Conservation (phyloP, 1,284 basidiomycete species). For the Exobasidium cylindrosporum region DNA sequence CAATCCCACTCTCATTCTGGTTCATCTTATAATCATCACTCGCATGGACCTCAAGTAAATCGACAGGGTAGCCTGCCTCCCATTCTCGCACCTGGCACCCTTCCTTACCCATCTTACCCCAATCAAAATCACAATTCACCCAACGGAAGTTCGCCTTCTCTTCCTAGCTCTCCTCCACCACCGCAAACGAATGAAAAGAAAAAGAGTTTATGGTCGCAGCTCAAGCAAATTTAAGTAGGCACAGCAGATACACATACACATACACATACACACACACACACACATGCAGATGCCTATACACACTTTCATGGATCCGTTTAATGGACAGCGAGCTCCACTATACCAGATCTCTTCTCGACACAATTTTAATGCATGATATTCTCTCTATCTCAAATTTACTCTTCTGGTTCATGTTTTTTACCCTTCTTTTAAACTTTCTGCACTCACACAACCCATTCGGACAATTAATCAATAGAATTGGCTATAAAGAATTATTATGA, state of each 20-base stretch:
- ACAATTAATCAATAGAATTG: too few species aligned
- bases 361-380: too few species aligned
- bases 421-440: too few species aligned
- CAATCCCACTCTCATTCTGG: too few species aligned
- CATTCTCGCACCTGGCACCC: not conserved
- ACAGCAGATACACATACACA: conserved; percentile 6
- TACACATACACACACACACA: conserved; percentile 11
- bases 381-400: too few species aligned
- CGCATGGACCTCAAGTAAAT: not conserved
- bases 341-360: not conserved
- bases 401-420: too few species aligned
- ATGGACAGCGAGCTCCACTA: not conserved
- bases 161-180: not conserved
- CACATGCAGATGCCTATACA: not conserved
- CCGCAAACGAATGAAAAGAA: conserved; percentile 1
- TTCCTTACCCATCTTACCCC: not conserved
- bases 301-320: not conserved
- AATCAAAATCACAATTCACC: not conserved
- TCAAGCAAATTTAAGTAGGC: not conserved
- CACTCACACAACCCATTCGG: too few species aligned
- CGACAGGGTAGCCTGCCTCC: not conserved
- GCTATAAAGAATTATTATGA: too few species aligned
- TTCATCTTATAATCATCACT: not conserved
- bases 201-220: conserved; percentile 6
- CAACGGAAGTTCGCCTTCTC: not conserved